Percentiles rank a stretch among this genome's conserved stretches.
These are phyloP conservation scores for Taiwanofungus camphoratus DNA, from an alignment of 1,284 basidiomycete genomes.

Conservation along the genomic window DNA sequence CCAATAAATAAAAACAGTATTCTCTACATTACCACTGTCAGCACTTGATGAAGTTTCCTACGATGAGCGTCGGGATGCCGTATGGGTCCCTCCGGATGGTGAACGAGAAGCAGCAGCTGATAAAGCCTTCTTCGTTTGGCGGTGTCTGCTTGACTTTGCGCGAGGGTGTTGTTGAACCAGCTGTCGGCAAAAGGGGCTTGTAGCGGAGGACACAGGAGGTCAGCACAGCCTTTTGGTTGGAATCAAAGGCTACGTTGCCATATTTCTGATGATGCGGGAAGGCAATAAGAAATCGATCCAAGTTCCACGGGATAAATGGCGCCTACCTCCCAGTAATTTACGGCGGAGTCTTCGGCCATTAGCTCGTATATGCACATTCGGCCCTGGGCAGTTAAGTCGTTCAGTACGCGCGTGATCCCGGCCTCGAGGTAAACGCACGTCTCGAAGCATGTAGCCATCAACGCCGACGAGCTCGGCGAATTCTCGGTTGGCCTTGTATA, in stretches of 20 bases:
- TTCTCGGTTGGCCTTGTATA: constrained; percentile 96
- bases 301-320: neutral
- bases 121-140: constrained; percentile 60
- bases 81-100: constrained; percentile 89
- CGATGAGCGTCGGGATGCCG: constrained; percentile 91
- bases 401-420: constrained; percentile 5
- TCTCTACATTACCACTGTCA: too few species aligned
- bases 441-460: constrained; percentile 76
- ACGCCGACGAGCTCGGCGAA: constrained; percentile 86
- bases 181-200: constrained; percentile 49
- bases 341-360: constrained; percentile 93
- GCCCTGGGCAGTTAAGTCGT: constrained; percentile 43
- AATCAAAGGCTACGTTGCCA: constrained; percentile 91
- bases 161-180: constrained; percentile 23
- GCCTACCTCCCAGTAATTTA: constrained; percentile 94
- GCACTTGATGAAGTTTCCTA: constrained; percentile 77
- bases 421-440: constrained; percentile 41
- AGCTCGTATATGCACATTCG: constrained; percentile 95
- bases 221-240: constrained; percentile 82
- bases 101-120: constrained; percentile 94
- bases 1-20: too few species aligned
- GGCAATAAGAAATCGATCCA: neutral
- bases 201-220: constrained; percentile 89
- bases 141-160: constrained; percentile 25
- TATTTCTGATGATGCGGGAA: constrained; percentile 60